Evolutionary conservation across 768 basidiomycete species (phyloP).

Genomic region (Amanita pallidorosea): DNA sequence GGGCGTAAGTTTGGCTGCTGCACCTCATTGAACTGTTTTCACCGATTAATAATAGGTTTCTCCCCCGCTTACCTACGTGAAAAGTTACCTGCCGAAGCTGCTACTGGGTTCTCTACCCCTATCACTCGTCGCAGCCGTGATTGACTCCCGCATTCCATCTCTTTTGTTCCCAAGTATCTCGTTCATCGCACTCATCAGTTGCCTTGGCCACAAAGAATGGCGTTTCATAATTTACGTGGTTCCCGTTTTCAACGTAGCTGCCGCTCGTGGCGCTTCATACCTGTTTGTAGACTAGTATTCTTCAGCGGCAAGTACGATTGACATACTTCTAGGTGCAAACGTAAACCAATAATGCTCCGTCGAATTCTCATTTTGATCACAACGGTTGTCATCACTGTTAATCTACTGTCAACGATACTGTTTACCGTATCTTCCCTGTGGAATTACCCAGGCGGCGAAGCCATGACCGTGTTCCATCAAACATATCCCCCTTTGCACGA

Average conservation of each 20-base stretch:
- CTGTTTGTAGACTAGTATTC: conserved; percentile 37
- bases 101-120: conserved; percentile 57
- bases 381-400: conserved; percentile 37
- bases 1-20: conserved; percentile 55
- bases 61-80: conserved; percentile 58
- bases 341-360: conserved; percentile 36
- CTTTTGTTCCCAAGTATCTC: conserved; percentile 40
- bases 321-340: conserved; percentile 10
- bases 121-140: conserved; percentile 36
- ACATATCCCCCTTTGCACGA: conserved; percentile 17
- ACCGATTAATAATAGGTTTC: conserved; percentile 39
- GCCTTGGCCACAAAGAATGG: conserved; percentile 93
- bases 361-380: conserved; percentile 33
- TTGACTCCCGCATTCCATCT: conserved; percentile 37
- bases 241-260: conserved; percentile 71
- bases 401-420: conserved; percentile 41
- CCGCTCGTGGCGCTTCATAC: conserved; percentile 51
- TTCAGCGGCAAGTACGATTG: not conserved
- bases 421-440: conserved; percentile 45
- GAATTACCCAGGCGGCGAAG: conserved; percentile 89
- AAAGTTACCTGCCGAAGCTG: conserved; percentile 64
- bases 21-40: not conserved
- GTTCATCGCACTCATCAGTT: conserved; percentile 59
- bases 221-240: conserved; percentile 86
- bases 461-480: conserved; percentile 53